phyloP scores from a whole-genome alignment of 148 eudicot species.

The Rheum nobile region DNA sequence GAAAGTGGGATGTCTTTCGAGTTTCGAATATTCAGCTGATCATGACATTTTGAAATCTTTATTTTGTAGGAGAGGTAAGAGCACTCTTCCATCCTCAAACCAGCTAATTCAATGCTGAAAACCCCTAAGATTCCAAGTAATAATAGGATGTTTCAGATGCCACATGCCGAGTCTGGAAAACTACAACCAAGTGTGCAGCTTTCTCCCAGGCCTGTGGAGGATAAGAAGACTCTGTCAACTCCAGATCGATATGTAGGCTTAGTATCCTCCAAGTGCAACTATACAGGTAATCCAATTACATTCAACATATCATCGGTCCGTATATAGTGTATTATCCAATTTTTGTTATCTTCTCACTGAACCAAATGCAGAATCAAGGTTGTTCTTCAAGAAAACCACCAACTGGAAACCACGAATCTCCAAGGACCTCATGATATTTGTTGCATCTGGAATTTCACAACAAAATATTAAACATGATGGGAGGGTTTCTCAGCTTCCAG shows the following conservation, averaged over 20 bases:
- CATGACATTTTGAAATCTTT: conserved; percentile 5
- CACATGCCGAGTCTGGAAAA: conserved; percentile 31
- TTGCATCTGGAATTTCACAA: conserved; percentile 82
- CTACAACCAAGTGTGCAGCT: conserved; percentile 28
- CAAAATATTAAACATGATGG: conserved; percentile 40
- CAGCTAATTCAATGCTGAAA: conserved; percentile 51
- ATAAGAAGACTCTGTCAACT: conserved; percentile 26
- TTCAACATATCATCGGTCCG: conserved; percentile 1
- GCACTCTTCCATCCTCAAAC: conserved; percentile 92
- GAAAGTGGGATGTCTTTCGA: neutral
- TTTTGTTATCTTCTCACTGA: conserved; percentile 7
- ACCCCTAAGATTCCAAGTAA: conserved; percentile 26
- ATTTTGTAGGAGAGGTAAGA: conserved; percentile 89
- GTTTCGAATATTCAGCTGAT: neutral
- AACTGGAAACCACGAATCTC: conserved; percentile 81
- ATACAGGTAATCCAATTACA: conserved; percentile 49
- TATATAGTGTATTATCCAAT: neutral
- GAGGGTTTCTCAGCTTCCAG: conserved; percentile 69
- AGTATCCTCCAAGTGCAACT: conserved; percentile 90
- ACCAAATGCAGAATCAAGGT: conserved; percentile 56
- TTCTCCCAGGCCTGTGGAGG: conserved; percentile 30
- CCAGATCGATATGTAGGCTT: conserved; percentile 65
- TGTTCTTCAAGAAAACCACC: conserved; percentile 86
- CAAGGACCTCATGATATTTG: conserved; percentile 87
- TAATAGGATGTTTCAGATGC: conserved; percentile 22